Base-by-base conservation (phyloP, 495 filamentous ascomycete genomes). In the Lentithecium fluviatile region DNA sequence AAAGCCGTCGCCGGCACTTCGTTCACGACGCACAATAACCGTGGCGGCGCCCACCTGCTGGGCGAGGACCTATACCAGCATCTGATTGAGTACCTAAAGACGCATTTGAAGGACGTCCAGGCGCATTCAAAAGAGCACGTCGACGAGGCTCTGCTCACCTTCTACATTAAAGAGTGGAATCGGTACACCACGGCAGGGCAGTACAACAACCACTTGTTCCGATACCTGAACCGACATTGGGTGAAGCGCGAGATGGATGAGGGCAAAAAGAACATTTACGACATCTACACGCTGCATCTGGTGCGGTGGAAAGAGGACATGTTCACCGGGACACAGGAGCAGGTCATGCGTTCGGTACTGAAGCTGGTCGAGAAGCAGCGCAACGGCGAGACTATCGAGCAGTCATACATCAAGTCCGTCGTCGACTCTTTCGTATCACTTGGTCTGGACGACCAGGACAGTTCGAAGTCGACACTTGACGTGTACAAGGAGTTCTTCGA, bases 181-280 rank as follows among this genome's bases (percentile, higher is more conserved):
- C 85, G 94, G 45, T 99, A 96, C 75, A 99, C 94, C 0, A 88
- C 87, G 10, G 94, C 91, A 4, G 94, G 91, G 38, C 94, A 93
- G 74, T 97, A 94, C 78, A 90, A 95, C 73, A 95, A 97, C 75
- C 94, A 99, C 73, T 76, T 97, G 2, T 99, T 99, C 81, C 81
- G 86, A 40, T 99, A 99, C 71, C 88, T 99, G 19, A 99, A 97
- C 70, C 83, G 94, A 43, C 94, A 99, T 75, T 99, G 94, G 94
- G 95, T 99, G 17, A 97, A 96, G 79, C 83, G 94, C 21, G 94
- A 99, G 77, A 95, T 99, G 74, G 94, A 99, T 64, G 94, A 99
- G 72, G 95, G 95, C 23, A 99, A 99, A 74, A 99, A 99, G 79
- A 88, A 92, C 67, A 87, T 97, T 6, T 97, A 93, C 75, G 94